A percentile compares a stretch with the other conserved stretches of the same genome.
These are phyloP conservation scores for Avicennia marina DNA, from an alignment of 257 asterid genomes.

Conservation along the genomic window DNA sequence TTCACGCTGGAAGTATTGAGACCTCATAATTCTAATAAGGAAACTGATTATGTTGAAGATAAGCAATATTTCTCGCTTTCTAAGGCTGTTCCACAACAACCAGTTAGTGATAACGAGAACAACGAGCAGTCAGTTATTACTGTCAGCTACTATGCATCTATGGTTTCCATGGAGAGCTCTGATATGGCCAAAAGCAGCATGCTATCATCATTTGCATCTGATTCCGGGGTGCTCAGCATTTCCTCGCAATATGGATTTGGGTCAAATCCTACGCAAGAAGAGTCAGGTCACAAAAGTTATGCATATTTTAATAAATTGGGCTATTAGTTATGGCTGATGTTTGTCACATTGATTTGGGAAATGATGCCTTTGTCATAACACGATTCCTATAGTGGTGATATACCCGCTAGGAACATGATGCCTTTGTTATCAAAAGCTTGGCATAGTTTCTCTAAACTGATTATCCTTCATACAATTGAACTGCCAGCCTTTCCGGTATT, in stretches of 20 bases:
- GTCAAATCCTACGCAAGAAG: constrained; percentile 29
- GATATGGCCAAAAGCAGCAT: constrained; percentile 28
- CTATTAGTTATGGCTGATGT: not conserved
- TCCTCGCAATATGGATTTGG: constrained; percentile 32
- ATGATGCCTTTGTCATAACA: no score
- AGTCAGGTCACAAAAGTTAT: constrained; percentile 43
- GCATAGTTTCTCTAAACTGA: no score
- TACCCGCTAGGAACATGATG: no score
- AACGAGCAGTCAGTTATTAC: constrained; percentile 30
- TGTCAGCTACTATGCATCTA: constrained; percentile 20
- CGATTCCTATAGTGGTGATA: no score
- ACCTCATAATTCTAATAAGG: constrained; percentile 27
- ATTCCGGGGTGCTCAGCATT: constrained; percentile 28
- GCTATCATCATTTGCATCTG: constrained; percentile 20
- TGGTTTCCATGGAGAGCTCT: constrained; percentile 34
- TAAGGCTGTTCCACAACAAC: constrained; percentile 42
- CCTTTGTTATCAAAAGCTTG: no score
- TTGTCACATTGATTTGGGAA: no score
- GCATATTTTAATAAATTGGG: not conserved
- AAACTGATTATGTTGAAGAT: constrained; percentile 34
- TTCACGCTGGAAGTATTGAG: constrained; percentile 38
- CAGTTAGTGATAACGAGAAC: constrained; percentile 30
- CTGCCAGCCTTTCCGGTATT: no score
- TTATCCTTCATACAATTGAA: no score
- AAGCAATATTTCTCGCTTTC: constrained; percentile 44